Base-by-base conservation (phyloP, 495 filamentous ascomycete genomes). In the Podospora pseudoanserina region DNA sequence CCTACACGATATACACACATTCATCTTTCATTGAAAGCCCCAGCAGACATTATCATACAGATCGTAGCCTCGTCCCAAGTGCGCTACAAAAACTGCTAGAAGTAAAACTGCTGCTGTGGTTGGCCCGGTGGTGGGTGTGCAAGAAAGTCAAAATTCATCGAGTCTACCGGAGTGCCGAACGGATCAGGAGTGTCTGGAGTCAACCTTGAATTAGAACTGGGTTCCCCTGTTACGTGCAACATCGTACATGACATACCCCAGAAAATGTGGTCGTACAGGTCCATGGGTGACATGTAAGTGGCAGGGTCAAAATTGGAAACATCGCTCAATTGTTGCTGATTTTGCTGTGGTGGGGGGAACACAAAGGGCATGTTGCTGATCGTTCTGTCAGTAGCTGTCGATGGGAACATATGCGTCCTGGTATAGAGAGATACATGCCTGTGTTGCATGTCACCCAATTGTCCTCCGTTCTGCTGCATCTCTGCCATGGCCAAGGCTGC, bases 191-290 rank as follows among this genome's bases (percentile, higher is more conserved):
- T 78, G 75, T 84, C 82, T 84, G 60, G 0, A 62, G 27, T 23
- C 23, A 23, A 23, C 23, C 23, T 23, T 23, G 23, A 23, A 23
- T 23, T 23, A 23, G 23, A 23, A 23, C 23, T 23, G 23, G 23
- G 23, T 1, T 23, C 23, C 23, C 1, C 23, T 23, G 23, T 23
- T 23, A 23, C 23, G 23, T 23, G 23, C 23, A 23, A 23, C 23
- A 23, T 23, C 23, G 23, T 23, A 23, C 39, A 11, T 16, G 15
- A 75, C 83, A 74, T 71, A 87, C 85, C 85, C 82, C 84, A 86
- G 64, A 86, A 87, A 56, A 87, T 87, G 3, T 82, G 85, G 69
- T 87, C 84, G 69, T 86, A 87, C 19, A 87, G 75, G 27, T 87
- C 85, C 83, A 87, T 83, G 4, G 85, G 84, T 7, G 84, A 83